These are phyloP conservation scores for Phyllachora maydis DNA, from an alignment of 2,329 filamentous ascomycete species.

Conservation along the genomic window DNA sequence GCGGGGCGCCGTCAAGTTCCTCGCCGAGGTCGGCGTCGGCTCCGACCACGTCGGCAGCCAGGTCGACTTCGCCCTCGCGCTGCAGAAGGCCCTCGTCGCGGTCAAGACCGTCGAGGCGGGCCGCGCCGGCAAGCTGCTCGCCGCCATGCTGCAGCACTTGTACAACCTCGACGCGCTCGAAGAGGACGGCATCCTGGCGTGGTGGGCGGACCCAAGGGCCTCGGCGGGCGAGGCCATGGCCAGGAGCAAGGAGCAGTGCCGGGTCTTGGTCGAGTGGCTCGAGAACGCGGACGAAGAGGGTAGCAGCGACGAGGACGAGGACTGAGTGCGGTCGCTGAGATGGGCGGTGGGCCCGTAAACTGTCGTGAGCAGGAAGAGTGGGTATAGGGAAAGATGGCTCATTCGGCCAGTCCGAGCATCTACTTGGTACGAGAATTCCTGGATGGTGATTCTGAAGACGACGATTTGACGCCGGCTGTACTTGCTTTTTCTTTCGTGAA, in stretches of 20 bases:
- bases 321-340: too few species aligned
- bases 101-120: constrained; percentile 32
- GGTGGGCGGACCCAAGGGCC: constrained; percentile 65
- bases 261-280: constrained; percentile 66
- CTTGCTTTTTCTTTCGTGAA: too few species aligned
- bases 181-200: constrained; percentile 70
- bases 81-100: constrained; percentile 61
- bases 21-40: constrained; percentile 38
- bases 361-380: too few species aligned
- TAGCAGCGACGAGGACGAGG: constrained; percentile 47
- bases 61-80: constrained; percentile 60
- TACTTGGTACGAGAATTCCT: too few species aligned
- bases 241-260: constrained; percentile 51
- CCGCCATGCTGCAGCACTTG: constrained; percentile 64
- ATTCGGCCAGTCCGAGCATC: too few species aligned
- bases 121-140: constrained; percentile 40
- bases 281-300: constrained; percentile 54
- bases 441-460: background rate
- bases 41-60: constrained; percentile 55
- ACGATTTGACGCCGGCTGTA: too few species aligned
- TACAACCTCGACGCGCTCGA: constrained; percentile 72
- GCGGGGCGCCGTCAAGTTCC: constrained; percentile 30
- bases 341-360: too few species aligned
- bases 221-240: constrained; percentile 46
- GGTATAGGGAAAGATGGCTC: too few species aligned